phyloP scores from a whole-genome alignment of 169 alveolate species.

The Plasmodium knowlesi region DNA sequence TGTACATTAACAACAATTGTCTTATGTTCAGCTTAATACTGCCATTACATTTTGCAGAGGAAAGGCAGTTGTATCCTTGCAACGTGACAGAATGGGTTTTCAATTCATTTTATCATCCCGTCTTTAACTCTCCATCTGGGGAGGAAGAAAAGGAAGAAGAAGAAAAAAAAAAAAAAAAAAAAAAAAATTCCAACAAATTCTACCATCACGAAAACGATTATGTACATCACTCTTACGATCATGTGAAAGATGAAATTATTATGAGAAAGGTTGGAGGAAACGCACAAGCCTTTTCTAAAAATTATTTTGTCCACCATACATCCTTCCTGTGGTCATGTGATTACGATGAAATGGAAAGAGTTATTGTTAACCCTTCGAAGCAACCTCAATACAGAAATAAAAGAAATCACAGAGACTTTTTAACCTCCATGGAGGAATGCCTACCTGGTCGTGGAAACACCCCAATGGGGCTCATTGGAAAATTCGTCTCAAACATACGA shows the following conservation, averaged over 20 bases:
- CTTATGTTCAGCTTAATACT: slow-evolving; percentile 78
- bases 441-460: slow-evolving; percentile 10
- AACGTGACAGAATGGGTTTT: slow-evolving; percentile 56
- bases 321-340: slow-evolving; percentile 82
- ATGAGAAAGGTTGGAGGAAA: slow-evolving; percentile 84
- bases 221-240: slow-evolving; percentile 2
- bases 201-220: slow-evolving; percentile 10
- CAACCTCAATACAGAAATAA: slow-evolving; percentile 79
- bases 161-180: neutral
- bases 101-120: slow-evolving; percentile 8
- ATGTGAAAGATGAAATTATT: neutral
- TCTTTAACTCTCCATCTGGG: neutral
- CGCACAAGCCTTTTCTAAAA: slow-evolving; percentile 81
- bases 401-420: slow-evolving; percentile 77
- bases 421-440: slow-evolving; percentile 44
- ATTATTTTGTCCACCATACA: slow-evolving; percentile 84
- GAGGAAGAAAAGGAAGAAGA: neutral
- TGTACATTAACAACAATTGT: slow-evolving; percentile 77
- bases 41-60: slow-evolving; percentile 64
- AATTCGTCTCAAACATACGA: slow-evolving; percentile 15
- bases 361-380: slow-evolving; percentile 76
- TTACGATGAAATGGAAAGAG: slow-evolving; percentile 73
- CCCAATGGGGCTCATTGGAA: neutral
- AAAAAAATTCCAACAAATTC: neutral
- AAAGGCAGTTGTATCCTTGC: slow-evolving; percentile 28